phyloP scores from a whole-genome alignment of 345 rosid genomes.

The Excoecaria cochinchinensis region DNA sequence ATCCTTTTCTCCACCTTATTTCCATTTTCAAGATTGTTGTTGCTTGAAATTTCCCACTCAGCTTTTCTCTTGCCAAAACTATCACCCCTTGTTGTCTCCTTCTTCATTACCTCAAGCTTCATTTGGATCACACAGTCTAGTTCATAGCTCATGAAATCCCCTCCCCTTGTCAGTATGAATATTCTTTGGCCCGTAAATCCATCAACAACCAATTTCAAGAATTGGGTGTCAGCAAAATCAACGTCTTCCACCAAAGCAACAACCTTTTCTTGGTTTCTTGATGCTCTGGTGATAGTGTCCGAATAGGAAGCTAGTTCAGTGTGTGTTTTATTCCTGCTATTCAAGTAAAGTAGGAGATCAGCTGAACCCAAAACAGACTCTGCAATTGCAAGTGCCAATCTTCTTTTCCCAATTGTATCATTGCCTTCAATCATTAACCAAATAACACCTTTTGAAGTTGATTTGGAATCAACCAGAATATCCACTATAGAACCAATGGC shows the following conservation, averaged over 20 bases:
- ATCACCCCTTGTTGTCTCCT: conserved; percentile 11
- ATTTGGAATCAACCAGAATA: conserved; percentile 38
- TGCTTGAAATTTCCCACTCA: conserved; percentile 40
- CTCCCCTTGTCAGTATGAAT: conserved; percentile 56
- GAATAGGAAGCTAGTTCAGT: conserved; percentile 23
- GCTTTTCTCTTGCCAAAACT: conserved; percentile 55
- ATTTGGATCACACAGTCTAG: conserved; percentile 48
- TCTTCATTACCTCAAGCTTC: conserved; percentile 44
- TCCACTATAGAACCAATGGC: conserved; percentile 49
- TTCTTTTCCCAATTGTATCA: conserved; percentile 66
- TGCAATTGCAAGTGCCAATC: conserved; percentile 64
- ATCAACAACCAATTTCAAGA: conserved; percentile 52
- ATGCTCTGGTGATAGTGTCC: conserved; percentile 35
- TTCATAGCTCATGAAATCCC: conserved; percentile 26
- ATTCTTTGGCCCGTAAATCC: conserved; percentile 37
- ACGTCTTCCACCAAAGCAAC: conserved; percentile 61
- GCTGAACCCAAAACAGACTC: conserved; percentile 52
- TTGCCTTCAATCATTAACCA: conserved; percentile 73
- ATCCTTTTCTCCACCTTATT: conserved; percentile 37
- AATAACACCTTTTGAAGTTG: conserved; percentile 29
- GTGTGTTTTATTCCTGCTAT: conserved; percentile 36
- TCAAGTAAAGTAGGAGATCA: conserved; percentile 46
- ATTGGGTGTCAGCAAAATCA: conserved; percentile 53
- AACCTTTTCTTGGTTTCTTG: conserved; percentile 32
- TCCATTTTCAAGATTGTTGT: conserved; percentile 42